Base-by-base conservation (phyloP, 257 asterid species). In the Henckelia pumila region DNA sequence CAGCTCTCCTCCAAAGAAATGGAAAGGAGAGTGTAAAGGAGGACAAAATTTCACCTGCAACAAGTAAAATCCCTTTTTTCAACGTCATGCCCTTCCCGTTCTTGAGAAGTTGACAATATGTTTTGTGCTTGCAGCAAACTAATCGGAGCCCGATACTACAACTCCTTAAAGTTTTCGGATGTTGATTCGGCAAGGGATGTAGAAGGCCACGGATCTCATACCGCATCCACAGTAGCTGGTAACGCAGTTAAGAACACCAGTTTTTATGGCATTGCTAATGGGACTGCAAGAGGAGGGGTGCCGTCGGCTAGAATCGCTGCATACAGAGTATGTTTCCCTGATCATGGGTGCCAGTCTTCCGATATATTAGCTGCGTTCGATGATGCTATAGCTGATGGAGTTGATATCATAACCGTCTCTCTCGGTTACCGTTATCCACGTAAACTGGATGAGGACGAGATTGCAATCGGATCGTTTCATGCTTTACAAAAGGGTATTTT, bases 101-200 rank as follows among this genome's bases (percentile, higher is more conserved):
- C 32, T 56, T 26, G 30, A 26, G 4, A 26, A 26, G n/a, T n/a
- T n/a, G n/a, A n/a, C n/a, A n/a, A n/a, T n/a, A n/a, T n/a, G n/a
- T 9, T 8, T 23, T 9, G n/a, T n/a, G n/a, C n/a, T n/a, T n/a
- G n/a, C n/a, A n/a, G n/a, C n/a, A n/a, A n/a, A n/a, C n/a, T n/a
- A n/a, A n/a, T 77, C 0, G 87, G 87, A 23, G 87, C 83, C 1
- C 72, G 83, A 8, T 64, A 14, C 66, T 79, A 79, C n/a, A n/a
- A n/a, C n/a, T n/a, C n/a, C n/a, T n/a, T n/a, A n/a, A n/a, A n/a
- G n/a, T n/a, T n/a, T n/a, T n/a, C n/a, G n/a, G n/a, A n/a, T n/a
- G n/a, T n/a, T n/a, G n/a, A n/a, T n/a, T n/a, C n/a, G n/a, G n/a
- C n/a, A n/a, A n/a, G 76, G 66, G 78, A 79, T 17, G 3, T 8